These are phyloP conservation scores for Talaromyces sp. DNA, from an alignment of 2,329 filamentous ascomycete species.

Conservation along the genomic window DNA sequence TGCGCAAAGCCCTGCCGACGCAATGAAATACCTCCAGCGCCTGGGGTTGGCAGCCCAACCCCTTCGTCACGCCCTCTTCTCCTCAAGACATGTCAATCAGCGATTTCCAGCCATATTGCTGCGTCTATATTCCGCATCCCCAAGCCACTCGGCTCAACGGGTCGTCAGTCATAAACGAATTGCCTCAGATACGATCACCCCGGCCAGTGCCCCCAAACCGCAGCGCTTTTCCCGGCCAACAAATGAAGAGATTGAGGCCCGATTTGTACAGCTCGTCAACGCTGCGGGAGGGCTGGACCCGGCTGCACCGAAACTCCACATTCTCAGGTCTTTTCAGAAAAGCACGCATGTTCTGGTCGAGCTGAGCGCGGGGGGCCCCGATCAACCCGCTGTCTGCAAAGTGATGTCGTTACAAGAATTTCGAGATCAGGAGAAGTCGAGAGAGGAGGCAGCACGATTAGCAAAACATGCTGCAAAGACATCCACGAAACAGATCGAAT, in stretches of 20 bases:
- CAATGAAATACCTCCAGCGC: slow-evolving; percentile 2
- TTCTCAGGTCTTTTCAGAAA: slow-evolving; percentile 43
- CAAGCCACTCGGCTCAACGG: not conserved
- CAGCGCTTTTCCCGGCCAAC: slow-evolving; percentile 8
- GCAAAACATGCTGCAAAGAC: slow-evolving; percentile 34
- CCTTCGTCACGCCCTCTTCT: slow-evolving; percentile 5
- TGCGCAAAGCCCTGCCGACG: not conserved
- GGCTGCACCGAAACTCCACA: slow-evolving; percentile 21
- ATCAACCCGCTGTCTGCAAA: slow-evolving; percentile 59
- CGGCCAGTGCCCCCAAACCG: slow-evolving; percentile 5
- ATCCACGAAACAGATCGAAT: slow-evolving; percentile 67
- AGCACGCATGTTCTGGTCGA: slow-evolving; percentile 47
- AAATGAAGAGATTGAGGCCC: slow-evolving; percentile 29
- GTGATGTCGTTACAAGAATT: slow-evolving; percentile 56
- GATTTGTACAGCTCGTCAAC: slow-evolving; percentile 29
- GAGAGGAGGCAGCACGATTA: slow-evolving; percentile 33
- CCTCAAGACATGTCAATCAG: not conserved
- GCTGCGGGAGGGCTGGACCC: slow-evolving; percentile 25
- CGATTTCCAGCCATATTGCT: not conserved
- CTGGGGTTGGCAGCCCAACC: slow-evolving; percentile 2
- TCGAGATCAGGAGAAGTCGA: slow-evolving; percentile 39
- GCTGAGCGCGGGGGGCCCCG: slow-evolving; percentile 31
- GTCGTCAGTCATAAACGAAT: not conserved
- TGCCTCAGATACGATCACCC: not conserved
- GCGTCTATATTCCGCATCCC: not conserved